phyloP scores from a whole-genome alignment of 2,329 filamentous ascomycete species.

The Aureobasidium lini region DNA sequence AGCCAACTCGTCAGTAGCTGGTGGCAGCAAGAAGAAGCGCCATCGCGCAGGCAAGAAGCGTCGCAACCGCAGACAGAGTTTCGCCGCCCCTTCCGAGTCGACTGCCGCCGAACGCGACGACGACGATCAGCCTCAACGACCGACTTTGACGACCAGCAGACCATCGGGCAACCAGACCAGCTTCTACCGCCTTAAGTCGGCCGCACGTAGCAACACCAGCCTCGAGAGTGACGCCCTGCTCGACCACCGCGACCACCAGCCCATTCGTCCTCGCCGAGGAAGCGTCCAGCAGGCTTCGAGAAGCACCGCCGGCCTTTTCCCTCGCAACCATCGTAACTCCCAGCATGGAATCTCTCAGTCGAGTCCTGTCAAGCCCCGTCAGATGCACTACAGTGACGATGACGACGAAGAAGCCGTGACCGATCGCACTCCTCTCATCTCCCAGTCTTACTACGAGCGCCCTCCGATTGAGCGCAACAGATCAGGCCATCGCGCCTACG shows the following conservation, averaged over 20 bases:
- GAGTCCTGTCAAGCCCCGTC: slow-evolving; percentile 11
- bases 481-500: slow-evolving; percentile 15
- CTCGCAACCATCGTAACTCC: slow-evolving; percentile 11
- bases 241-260: slow-evolving; percentile 56
- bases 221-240: slow-evolving; percentile 81
- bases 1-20: neutral
- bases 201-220: slow-evolving; percentile 71
- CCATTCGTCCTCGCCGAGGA: slow-evolving; percentile 34
- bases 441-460: slow-evolving; percentile 26
- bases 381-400: slow-evolving; percentile 28
- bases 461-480: slow-evolving; percentile 19
- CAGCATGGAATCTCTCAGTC: slow-evolving; percentile 13
- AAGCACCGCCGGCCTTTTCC: neutral
- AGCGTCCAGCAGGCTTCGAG: slow-evolving; percentile 33
- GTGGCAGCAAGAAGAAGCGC: slow-evolving; percentile 54
- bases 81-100: slow-evolving; percentile 59
- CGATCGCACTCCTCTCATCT: slow-evolving; percentile 51
- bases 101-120: slow-evolving; percentile 44
- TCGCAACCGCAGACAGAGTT: slow-evolving; percentile 69
- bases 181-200: slow-evolving; percentile 46
- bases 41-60: slow-evolving; percentile 74
- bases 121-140: slow-evolving; percentile 27
- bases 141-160: slow-evolving; percentile 32
- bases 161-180: slow-evolving; percentile 33
- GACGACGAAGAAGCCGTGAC: slow-evolving; percentile 36